Evolutionary conservation across 1,284 basidiomycete species (phyloP), one percentile per base, ranked within the genome.

Genomic region (Peniophora sp.): DNA sequence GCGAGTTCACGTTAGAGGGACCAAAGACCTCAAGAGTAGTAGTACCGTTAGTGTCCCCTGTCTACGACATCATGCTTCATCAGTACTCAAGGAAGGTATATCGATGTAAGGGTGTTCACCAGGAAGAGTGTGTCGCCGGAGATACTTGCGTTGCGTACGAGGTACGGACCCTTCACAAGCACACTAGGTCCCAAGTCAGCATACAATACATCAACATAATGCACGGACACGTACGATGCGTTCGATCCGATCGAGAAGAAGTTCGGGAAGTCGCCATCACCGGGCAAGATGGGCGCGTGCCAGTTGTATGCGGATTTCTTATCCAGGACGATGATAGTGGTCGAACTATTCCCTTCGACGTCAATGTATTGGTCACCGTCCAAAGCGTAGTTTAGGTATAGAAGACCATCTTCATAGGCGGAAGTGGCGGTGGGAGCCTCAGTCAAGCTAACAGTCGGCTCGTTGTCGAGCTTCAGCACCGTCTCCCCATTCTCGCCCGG

Each of bases 181-280:
- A 77, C 67, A n/a, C 73, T 75, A 32, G 5, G 17, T 17, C 14
- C 35, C 32, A 44, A n/a, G 22, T 17, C 39, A 48, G 24, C 17
- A 41, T 41, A 20, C 27, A 24, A 23, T 14, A 12, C 22, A 27
- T 20, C 47, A 14, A 3, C 12, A 44, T 12, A 35, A 46, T 15
- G 3, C 37, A 8, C 47, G 6, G 1, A 47, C 11, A 52, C 58
- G 41, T 49, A 71, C 66, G 67, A 74, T 45, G 66, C 56, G 54
- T 79, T 80, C 12, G 73, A 70, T 23, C 76, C 77, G 24, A 78
- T 53, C 6, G 71, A 71, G 62, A 75, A 78, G 57, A 67, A 75
- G 47, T 68, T 64, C 1, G 64, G 67, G 51, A 75, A 77, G 1
- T 50, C 53, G 10, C 68, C 69, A 44, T 56, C 50, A 18, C 60